Evolutionary conservation across 192 early-diverging fungal species (phyloP).

Genomic region (Glomus cerebriforme): DNA sequence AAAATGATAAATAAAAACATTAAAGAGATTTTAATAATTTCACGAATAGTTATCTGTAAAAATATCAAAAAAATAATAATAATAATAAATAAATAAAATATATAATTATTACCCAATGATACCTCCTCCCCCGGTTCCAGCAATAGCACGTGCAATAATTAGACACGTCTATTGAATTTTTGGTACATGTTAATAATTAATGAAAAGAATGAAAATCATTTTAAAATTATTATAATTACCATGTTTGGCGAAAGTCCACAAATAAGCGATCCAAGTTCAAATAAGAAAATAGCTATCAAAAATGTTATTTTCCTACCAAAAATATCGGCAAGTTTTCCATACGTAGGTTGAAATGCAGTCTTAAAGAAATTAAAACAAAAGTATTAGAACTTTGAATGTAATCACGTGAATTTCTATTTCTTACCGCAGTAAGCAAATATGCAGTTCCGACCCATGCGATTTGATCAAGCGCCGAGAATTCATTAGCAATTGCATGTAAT

Average conservation of each 20-base stretch:
- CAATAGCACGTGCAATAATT: not conserved
- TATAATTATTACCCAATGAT: not conserved
- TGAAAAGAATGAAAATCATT: not conserved
- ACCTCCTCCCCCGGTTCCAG: not conserved
- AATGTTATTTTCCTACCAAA: conserved; percentile 86
- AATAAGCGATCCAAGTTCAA: conserved; percentile 79
- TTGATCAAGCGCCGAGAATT: conserved; percentile 64
- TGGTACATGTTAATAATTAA: not conserved
- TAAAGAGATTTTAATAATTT: no score
- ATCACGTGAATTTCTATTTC: not conserved
- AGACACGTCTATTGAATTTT: not conserved
- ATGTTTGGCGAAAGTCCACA: conserved; percentile 76
- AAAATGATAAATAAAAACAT: not conserved
- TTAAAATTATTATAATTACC: conserved; percentile 37
- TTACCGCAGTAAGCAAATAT: conserved; percentile 60
- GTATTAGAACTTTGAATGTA: not conserved
- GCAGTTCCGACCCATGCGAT: conserved; percentile 82
- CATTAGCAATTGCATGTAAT: conserved; percentile 66
- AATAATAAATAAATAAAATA: not conserved
- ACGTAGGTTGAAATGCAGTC: conserved; percentile 42
- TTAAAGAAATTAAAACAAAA: not conserved
- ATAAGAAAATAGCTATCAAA: conserved; percentile 71
- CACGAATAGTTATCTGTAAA: no score
- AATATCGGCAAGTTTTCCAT: conserved; percentile 81
- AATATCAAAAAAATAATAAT: not conserved